Base-by-base conservation (phyloP, 129 eudicot genomes). In the Deinandra increscens region DNA sequence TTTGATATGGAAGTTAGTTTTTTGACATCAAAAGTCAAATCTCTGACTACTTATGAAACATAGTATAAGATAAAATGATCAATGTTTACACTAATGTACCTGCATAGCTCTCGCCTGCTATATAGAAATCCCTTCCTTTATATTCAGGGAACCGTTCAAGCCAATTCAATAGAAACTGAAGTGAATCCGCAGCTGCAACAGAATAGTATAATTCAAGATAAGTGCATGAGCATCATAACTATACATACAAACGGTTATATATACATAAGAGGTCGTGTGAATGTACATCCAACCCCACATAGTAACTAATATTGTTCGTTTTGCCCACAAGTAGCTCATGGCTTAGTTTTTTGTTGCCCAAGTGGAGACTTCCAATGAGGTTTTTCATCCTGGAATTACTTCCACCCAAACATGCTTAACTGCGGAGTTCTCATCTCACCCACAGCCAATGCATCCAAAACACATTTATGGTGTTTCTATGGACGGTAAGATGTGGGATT, bases 41-140 rank as follows among this genome's bases (percentile, higher is more conserved):
- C 4, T 20, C 1, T 49, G 20, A 12, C 55, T 49, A 49, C 55
- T 49, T 49, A 51, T 17, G 31, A 12, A 10, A 22, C n/a, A 20
- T 26, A 18, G 17, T n/a, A n/a, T 13, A 3, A 12, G 31, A 23
- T 22, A 55, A 55, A 55, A 22, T 3, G 37, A 56, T 23, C 37
- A 0, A 56, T 23, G 17, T 56, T 31, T 31, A 41, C n/a, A 69
- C 39, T 37, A 4, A 31, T 65, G 20, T 75, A 91, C 97, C 96
- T 75, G 88, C 96, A 81, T 91, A 91, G 75, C 97, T 86, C 74
- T 91, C 96, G 78, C 97, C 97, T 9, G 85, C 10, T 9, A 91
- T 78, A 48, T 85, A 91, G 69, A 91, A 84, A 42, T 91, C 96
- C 72, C 97, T 80, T 80, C 91, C 97, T 75, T 86, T 82, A 76